These are phyloP conservation scores for Alternaria novae-zelandiae DNA, from an alignment of 2,329 filamentous ascomycete genomes.

Conservation along the genomic window DNA sequence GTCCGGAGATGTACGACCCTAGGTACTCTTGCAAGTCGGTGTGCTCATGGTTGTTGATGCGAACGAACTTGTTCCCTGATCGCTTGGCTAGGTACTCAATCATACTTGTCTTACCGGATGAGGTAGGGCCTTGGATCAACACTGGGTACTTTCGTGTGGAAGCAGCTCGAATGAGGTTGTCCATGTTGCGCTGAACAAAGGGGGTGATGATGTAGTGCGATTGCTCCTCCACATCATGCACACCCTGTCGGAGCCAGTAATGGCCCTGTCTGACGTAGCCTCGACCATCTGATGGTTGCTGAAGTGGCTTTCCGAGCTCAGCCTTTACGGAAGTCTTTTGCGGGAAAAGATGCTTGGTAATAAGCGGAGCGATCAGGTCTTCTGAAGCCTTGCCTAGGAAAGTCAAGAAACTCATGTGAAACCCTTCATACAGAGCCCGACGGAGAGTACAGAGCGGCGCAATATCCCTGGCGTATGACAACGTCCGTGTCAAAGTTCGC, in stretches of 20 bases:
- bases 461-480: constrained; percentile 88
- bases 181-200: constrained; percentile 91
- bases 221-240: constrained; percentile 70
- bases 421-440: constrained; percentile 89
- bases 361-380: constrained; percentile 75
- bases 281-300: constrained; percentile 75
- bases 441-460: constrained; percentile 83
- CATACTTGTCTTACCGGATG: constrained; percentile 98
- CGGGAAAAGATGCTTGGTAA: constrained; percentile 79
- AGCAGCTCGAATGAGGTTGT: constrained; percentile 91
- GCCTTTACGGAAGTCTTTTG: constrained; percentile 72
- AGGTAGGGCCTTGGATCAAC: constrained; percentile 94
- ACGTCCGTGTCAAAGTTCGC: constrained; percentile 85
- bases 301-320: constrained; percentile 78
- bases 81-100: constrained; percentile 97
- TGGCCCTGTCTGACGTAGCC: constrained; percentile 85
- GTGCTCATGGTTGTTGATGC: constrained; percentile 99
- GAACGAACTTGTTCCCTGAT: constrained; percentile 94
- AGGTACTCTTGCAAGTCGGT: constrained; percentile 98
- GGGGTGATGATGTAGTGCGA: constrained; percentile 95
- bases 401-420: constrained; percentile 97
- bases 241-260: constrained; percentile 87
- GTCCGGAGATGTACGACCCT: constrained; percentile 87
- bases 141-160: constrained; percentile 93
- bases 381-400: constrained; percentile 85